Evolutionary conservation across 257 asterid genomes (phyloP).

Genomic region (Nicotiana sylvestris): DNA sequence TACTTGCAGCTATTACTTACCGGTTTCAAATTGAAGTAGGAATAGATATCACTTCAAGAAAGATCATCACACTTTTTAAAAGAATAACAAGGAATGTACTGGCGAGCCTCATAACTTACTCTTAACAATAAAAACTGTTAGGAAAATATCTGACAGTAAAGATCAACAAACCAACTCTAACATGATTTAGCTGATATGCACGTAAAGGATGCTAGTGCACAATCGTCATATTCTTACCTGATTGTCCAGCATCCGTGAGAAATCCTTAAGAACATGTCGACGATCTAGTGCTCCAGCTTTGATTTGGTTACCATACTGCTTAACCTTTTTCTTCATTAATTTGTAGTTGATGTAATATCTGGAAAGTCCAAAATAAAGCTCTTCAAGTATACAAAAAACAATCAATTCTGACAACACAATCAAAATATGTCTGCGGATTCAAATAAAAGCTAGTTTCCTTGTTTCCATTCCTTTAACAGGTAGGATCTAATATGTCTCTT

Average conservation of each 20-base stretch:
- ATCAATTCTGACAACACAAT: neutral
- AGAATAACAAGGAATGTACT: neutral
- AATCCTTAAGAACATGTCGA: constrained; percentile 83
- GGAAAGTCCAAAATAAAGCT: constrained; percentile 15
- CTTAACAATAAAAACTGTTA: neutral
- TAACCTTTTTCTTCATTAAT: constrained; percentile 86
- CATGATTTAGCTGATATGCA: neutral
- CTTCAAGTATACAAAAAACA: constrained; percentile 4
- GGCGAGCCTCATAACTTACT: neutral
- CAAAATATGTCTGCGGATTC: neutral
- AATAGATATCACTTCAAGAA: neutral
- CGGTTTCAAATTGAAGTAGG: neutral
- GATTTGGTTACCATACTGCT: constrained; percentile 69
- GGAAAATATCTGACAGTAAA: neutral
- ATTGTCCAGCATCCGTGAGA: constrained; percentile 82
- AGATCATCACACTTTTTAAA: constrained; percentile 2
- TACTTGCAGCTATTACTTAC: constrained; percentile 4
- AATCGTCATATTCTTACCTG: constrained; percentile 46
- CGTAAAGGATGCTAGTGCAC: neutral
- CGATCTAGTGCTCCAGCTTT: constrained; percentile 63
- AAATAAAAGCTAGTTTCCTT: neutral
- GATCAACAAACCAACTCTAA: constrained; percentile 5
- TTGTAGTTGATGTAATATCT: constrained; percentile 98
- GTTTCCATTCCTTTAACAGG: neutral
- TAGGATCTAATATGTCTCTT: neutral